Conservation (phyloP, 768 basidiomycete species). For the Inosperma sp. region DNA sequence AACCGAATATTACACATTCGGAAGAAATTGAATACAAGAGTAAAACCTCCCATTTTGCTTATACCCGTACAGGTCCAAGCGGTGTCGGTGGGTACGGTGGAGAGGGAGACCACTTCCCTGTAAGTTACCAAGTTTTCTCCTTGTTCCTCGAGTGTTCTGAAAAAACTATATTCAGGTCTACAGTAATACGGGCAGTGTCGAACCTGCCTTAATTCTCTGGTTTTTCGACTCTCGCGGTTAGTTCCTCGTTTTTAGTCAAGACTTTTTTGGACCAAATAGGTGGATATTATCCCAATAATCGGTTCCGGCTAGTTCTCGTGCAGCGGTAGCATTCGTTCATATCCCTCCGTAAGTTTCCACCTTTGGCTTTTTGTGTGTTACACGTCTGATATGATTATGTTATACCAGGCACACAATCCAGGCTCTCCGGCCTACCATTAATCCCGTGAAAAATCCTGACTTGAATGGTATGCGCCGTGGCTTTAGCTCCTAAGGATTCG, state of each 20-base stretch:
- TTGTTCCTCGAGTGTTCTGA: too few species aligned
- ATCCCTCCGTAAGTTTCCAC: slow-evolving; percentile 48
- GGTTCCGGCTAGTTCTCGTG: slow-evolving; percentile 48
- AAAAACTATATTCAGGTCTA: too few species aligned
- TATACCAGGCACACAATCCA: too few species aligned
- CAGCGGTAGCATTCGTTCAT: slow-evolving; percentile 65
- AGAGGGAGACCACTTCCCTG: slow-evolving; percentile 70
- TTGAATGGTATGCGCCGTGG: too few species aligned
- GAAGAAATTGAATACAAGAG: too few species aligned
- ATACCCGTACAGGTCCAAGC: slow-evolving; percentile 55
- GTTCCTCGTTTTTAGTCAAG: background rate
- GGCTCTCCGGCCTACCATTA: too few species aligned
- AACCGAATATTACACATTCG: too few species aligned
- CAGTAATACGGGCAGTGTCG: slow-evolving; percentile 35
- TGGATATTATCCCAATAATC: slow-evolving; percentile 42
- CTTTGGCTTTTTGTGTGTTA: too few species aligned
- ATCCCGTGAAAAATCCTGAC: slow-evolving; percentile 38
- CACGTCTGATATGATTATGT: too few species aligned
- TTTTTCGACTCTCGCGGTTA: slow-evolving; percentile 74
- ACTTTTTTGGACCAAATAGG: slow-evolving; percentile 30
- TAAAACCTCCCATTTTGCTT: slow-evolving; percentile 29
- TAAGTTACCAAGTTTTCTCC: slow-evolving; percentile 25
- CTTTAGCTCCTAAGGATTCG: too few species aligned
- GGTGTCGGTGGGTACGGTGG: slow-evolving; percentile 63
- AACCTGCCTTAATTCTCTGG: slow-evolving; percentile 60